Evolutionary conservation across 208 protist species (phyloP).

Genomic region (Naegleria gruberi): DNA sequence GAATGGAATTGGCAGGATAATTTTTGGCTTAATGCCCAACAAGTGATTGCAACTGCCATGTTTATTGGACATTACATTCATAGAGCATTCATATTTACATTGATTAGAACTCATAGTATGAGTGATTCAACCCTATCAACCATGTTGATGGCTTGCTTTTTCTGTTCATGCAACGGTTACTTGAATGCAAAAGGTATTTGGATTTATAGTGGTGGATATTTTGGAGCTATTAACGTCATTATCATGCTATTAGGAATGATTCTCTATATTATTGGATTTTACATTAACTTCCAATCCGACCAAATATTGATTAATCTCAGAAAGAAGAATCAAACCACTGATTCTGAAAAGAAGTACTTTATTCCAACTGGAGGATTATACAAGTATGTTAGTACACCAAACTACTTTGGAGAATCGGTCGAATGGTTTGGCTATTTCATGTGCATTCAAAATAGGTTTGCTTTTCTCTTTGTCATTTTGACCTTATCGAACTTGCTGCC

Average conservation of each 20-base stretch:
- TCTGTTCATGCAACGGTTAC: slow-evolving; percentile 25
- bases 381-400: slow-evolving; percentile 24
- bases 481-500: slow-evolving; percentile 26
- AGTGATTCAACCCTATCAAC: background rate
- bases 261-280: slow-evolving; percentile 13
- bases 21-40: background rate
- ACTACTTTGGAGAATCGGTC: slow-evolving; percentile 34
- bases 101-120: background rate
- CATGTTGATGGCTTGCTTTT: background rate
- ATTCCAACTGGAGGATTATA: slow-evolving; percentile 31
- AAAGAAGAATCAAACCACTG: background rate
- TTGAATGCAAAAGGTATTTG: slow-evolving; percentile 22
- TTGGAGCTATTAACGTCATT: background rate
- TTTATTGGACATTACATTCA: background rate
- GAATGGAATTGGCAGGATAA: background rate
- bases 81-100: background rate
- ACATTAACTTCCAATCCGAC: slow-evolving; percentile 29
- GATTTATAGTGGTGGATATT: background rate
- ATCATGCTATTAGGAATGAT: slow-evolving; percentile 5
- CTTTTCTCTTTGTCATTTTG: slow-evolving; percentile 20
- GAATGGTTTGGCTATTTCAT: slow-evolving; percentile 36
- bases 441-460: background rate
- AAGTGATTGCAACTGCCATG: background rate
- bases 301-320: slow-evolving; percentile 21
- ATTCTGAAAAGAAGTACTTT: slow-evolving; percentile 23